phyloP scores from a whole-genome alignment of 768 basidiomycete genomes.

The Leucocoprinus birnbaumii region DNA sequence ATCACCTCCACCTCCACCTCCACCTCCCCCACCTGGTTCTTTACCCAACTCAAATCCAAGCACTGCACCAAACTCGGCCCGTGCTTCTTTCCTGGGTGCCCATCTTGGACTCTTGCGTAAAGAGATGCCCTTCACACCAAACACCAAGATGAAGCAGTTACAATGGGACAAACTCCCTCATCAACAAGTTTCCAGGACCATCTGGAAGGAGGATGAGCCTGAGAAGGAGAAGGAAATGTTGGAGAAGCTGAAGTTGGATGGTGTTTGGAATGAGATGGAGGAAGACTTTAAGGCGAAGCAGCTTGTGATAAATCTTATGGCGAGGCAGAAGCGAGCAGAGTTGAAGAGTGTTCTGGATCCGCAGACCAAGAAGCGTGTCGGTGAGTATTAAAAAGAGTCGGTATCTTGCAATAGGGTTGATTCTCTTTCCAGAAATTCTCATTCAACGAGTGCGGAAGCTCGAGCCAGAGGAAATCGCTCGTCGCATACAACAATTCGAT shows the following conservation, averaged over 20 bases:
- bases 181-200: slow-evolving; percentile 77
- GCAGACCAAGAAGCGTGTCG: slow-evolving; percentile 90
- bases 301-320: slow-evolving; percentile 85
- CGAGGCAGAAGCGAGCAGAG: slow-evolving; percentile 83
- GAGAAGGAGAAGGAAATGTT: slow-evolving; percentile 79
- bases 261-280: slow-evolving; percentile 96
- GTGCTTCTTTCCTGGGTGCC: slow-evolving; percentile 57
- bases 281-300: slow-evolving; percentile 98
- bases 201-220: slow-evolving; percentile 75
- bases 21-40: slow-evolving; percentile 21
- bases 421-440: slow-evolving; percentile 68
- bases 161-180: slow-evolving; percentile 99
- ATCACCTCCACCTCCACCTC: slow-evolving; percentile 38
- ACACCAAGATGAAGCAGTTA: slow-evolving; percentile 93
- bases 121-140: slow-evolving; percentile 80
- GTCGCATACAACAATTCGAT: slow-evolving; percentile 84
- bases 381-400: slow-evolving; percentile 42
- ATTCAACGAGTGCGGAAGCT: slow-evolving; percentile 84
- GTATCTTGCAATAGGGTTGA: background rate
- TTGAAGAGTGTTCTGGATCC: slow-evolving; percentile 89
- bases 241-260: slow-evolving; percentile 76
- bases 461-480: slow-evolving; percentile 83
- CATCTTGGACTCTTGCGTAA: slow-evolving; percentile 71
- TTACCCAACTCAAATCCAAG: slow-evolving; percentile 26
- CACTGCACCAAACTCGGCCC: slow-evolving; percentile 45